These are phyloP conservation scores for Lunularia cruciata DNA, from an alignment of 225 moss, liverwort and hornwort species.

Conservation along the genomic window DNA sequence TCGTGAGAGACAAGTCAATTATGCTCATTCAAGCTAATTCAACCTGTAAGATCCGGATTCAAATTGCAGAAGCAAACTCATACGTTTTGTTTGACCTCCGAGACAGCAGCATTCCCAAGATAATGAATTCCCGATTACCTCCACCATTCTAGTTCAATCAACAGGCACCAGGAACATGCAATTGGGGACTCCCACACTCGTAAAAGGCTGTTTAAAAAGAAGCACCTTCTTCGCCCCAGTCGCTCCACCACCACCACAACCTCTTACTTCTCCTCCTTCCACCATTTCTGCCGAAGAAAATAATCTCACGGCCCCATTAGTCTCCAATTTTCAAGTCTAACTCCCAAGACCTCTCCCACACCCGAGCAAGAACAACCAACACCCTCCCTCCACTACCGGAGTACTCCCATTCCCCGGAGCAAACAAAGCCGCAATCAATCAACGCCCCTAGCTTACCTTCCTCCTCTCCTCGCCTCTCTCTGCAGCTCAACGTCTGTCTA, in stretches of 20 bases:
- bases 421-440: background rate
- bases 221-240: slow-evolving; percentile 2
- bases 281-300: background rate
- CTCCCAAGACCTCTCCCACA: background rate
- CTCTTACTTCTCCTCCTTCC: background rate
- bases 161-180: background rate
- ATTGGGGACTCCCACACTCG: slow-evolving; percentile 3
- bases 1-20: background rate
- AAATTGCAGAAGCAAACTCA: background rate
- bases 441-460: background rate
- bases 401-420: no score
- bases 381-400: no score
- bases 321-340: background rate
- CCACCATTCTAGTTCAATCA: background rate
- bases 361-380: background rate
- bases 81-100: background rate
- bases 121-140: background rate
- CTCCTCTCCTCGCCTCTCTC: background rate
- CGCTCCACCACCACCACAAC: no score
- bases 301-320: background rate
- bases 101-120: background rate
- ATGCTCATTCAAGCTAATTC: background rate
- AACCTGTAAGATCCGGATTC: no score
- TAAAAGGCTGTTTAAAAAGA: background rate
- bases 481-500: background rate